These are phyloP conservation scores for Coelastrella sp. DNA, from an alignment of 139 green algal genomes.

Conservation along the genomic window DNA sequence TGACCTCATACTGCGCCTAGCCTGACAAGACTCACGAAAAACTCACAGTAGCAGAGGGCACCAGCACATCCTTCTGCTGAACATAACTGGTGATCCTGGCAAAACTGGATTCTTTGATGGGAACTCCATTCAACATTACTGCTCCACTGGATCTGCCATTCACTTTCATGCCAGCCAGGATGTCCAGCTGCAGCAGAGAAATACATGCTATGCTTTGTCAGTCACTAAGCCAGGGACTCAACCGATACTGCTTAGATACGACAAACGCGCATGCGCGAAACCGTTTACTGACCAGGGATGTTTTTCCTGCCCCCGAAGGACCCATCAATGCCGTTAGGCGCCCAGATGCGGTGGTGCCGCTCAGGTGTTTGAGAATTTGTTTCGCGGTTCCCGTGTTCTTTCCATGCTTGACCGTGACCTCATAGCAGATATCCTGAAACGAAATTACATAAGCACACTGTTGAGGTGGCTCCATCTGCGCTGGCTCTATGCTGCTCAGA, in stretches of 20 bases:
- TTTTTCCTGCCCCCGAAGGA: slow-evolving; percentile 76
- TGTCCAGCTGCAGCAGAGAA: too few species aligned
- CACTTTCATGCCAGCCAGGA: slow-evolving; percentile 63
- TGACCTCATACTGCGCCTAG: too few species aligned
- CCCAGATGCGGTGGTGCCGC: slow-evolving; percentile 46
- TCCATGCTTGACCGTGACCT: neutral
- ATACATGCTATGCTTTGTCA: too few species aligned
- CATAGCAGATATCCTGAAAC: slow-evolving; percentile 11
- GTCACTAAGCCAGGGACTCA: too few species aligned
- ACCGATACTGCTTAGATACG: too few species aligned
- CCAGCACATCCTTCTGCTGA: slow-evolving; percentile 74
- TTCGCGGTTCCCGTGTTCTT: slow-evolving; percentile 11
- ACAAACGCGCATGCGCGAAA: too few species aligned
- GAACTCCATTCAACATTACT: slow-evolving; percentile 67
- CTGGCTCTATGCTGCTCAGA: too few species aligned
- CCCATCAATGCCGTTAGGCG: slow-evolving; percentile 75
- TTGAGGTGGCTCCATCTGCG: too few species aligned
- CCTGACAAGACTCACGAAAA: too few species aligned
- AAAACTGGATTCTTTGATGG: slow-evolving; percentile 31
- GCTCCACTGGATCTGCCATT: slow-evolving; percentile 48
- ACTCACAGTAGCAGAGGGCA: slow-evolving; percentile 69
- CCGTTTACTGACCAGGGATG: slow-evolving; percentile 66
- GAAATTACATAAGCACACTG: too few species aligned
- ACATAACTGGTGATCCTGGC: slow-evolving; percentile 67
- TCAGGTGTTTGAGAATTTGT: slow-evolving; percentile 61